phyloP scores from a whole-genome alignment of 148 eudicot species.

The Chenopodium berlandieri region DNA sequence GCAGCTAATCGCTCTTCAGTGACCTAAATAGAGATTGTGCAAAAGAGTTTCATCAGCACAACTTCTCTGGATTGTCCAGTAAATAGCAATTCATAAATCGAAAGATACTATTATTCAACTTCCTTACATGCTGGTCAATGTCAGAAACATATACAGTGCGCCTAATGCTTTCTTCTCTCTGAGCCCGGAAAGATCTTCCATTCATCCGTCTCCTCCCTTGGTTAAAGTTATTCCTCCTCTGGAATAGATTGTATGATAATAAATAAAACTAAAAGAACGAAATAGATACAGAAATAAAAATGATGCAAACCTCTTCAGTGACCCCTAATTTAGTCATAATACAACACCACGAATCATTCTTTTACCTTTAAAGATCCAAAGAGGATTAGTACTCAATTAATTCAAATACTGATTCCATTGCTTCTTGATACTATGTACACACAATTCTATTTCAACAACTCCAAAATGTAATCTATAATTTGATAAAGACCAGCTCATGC shows the following conservation, averaged over 20 bases:
- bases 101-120: not conserved
- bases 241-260: conserved; percentile 14
- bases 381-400: not conserved
- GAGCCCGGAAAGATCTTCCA: conserved; percentile 70
- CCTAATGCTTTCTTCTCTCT: conserved; percentile 83
- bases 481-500: not conserved
- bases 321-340: not conserved
- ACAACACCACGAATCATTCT: not conserved
- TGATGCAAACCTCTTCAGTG: too few species aligned
- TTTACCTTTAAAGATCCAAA: not conserved
- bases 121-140: conserved; percentile 73
- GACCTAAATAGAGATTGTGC: conserved; percentile 42
- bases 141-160: conserved; percentile 94
- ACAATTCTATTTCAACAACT: not conserved
- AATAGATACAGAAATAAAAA: not conserved
- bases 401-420: not conserved
- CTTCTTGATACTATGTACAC: not conserved
- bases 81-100: not conserved
- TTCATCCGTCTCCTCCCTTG: conserved; percentile 70
- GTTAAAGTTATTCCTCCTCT: conserved; percentile 55
- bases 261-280: not conserved
- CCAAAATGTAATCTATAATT: too few species aligned
- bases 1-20: conserved; percentile 93
- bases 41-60: conserved; percentile 16
- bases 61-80: not conserved